Evolutionary conservation across 805 yeast species (phyloP).

Genomic region (Lachancea lanzarotensis): DNA sequence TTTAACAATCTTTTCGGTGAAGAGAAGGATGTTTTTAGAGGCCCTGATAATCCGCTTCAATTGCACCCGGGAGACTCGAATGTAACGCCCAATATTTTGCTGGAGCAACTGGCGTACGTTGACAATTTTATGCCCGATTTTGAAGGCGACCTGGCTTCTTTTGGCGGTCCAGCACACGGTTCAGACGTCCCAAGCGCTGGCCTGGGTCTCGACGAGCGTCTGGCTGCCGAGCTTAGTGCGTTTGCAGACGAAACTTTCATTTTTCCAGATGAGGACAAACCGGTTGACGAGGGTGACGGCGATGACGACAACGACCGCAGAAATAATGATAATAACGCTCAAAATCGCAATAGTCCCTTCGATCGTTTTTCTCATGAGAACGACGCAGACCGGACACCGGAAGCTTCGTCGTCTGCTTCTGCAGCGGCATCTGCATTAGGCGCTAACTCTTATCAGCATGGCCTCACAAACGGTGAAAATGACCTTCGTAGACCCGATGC

Average conservation of each 20-base stretch:
- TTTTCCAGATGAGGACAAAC: conserved; percentile 78
- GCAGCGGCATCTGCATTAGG: conserved; percentile 1
- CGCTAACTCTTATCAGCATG: conserved; percentile 5
- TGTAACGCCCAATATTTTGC: conserved; percentile 38
- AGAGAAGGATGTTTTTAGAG: conserved; percentile 2
- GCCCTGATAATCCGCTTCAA: conserved; percentile 5
- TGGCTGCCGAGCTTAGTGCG: conserved; percentile 65
- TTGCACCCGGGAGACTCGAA: conserved; percentile 6
- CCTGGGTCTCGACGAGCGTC: conserved; percentile 42
- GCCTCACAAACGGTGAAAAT: not conserved
- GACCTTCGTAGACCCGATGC: conserved; percentile 1
- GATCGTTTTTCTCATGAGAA: not conserved
- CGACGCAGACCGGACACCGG: not conserved
- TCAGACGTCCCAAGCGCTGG: conserved; percentile 12
- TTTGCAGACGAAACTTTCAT: conserved; percentile 77
- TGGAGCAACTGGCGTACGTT: conserved; percentile 75
- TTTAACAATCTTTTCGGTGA: conserved; percentile 8
- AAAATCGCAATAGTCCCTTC: conserved; percentile 1
- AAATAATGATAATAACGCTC: conserved; percentile 4
- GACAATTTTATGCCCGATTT: conserved; percentile 63
- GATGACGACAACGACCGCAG: conserved; percentile 12
- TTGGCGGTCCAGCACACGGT: conserved; percentile 6
- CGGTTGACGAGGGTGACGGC: conserved; percentile 26
- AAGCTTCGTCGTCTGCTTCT: conserved; percentile 1
- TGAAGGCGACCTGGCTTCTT: conserved; percentile 13